phyloP scores from a whole-genome alignment of 352 stramenopile species.

The Phytophthora hybrid region DNA sequence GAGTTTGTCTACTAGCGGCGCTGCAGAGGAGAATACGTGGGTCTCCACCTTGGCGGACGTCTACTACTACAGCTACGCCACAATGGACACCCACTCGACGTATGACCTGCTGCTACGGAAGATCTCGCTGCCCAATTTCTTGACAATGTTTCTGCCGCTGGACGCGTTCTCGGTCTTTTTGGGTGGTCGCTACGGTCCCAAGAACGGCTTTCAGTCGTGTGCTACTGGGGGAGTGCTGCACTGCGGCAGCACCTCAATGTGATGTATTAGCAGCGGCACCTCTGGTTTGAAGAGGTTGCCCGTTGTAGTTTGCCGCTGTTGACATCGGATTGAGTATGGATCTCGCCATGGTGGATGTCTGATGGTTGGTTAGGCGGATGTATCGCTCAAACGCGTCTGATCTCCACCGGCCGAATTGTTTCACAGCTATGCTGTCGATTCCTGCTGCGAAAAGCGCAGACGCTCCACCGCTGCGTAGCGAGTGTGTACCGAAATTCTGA shows the following conservation, averaged over 20 bases:
- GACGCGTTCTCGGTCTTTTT: slow-evolving; percentile 29
- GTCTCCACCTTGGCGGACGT: slow-evolving; percentile 45
- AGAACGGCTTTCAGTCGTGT: slow-evolving; percentile 20
- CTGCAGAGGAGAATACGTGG: slow-evolving; percentile 47
- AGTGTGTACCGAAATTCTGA: neutral
- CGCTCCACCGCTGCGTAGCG: neutral
- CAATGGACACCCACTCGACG: slow-evolving; percentile 34
- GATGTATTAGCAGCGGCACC: neutral
- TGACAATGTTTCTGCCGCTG: slow-evolving; percentile 44
- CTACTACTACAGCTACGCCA: slow-evolving; percentile 53
- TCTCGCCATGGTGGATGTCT: slow-evolving; percentile 1
- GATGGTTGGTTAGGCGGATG: slow-evolving; percentile 1
- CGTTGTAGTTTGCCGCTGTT: slow-evolving; percentile 5
- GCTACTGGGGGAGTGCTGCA: neutral
- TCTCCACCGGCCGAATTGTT: neutral
- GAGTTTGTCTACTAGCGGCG: slow-evolving; percentile 42
- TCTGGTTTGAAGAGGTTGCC: slow-evolving; percentile 10
- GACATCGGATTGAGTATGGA: slow-evolving; percentile 3
- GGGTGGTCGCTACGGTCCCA: slow-evolving; percentile 28
- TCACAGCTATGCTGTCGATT: neutral
- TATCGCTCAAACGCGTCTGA: neutral
- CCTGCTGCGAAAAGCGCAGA: neutral
- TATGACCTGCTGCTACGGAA: slow-evolving; percentile 32
- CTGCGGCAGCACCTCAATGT: neutral
- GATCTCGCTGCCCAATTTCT: slow-evolving; percentile 42